Evolutionary conservation across 2,329 filamentous ascomycete genomes (phyloP).

Genomic region (Lasiodiplodia gonubiensis): DNA sequence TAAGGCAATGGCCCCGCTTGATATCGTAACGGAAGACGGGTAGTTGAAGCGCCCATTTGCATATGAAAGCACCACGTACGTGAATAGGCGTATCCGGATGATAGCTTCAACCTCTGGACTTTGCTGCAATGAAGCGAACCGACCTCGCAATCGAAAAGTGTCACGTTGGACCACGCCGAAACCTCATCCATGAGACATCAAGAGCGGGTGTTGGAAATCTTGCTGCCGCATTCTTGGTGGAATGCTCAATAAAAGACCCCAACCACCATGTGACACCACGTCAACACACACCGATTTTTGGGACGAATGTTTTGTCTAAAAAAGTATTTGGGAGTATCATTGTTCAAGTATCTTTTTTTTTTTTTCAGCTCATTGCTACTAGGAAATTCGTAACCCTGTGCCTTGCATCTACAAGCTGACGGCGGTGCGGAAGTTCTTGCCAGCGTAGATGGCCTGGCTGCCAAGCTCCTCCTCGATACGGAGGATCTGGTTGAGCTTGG

Average conservation of each 20-base stretch:
- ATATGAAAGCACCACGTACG: too few species aligned
- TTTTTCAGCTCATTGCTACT: conserved; percentile 21
- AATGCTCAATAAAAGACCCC: neutral
- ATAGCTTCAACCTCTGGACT: too few species aligned
- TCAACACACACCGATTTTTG: neutral
- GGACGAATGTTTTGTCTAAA: neutral
- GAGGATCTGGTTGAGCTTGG: conserved; percentile 99
- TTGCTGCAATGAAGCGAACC: too few species aligned
- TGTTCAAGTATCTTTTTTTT: conserved; percentile 21
- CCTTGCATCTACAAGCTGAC: conserved; percentile 74
- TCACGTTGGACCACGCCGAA: neutral
- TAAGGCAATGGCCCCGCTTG: neutral
- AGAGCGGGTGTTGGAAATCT: neutral
- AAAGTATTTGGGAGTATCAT: conserved; percentile 23
- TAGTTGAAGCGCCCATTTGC: too few species aligned
- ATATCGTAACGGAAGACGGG: too few species aligned
- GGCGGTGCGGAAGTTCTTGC: conserved; percentile 86
- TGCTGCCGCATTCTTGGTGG: neutral
- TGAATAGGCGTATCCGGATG: too few species aligned
- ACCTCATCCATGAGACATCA: neutral
- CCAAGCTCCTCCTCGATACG: conserved; percentile 99
- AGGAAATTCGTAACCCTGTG: conserved; percentile 22
- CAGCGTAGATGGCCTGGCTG: conserved; percentile 87
- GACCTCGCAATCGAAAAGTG: too few species aligned
- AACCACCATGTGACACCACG: neutral